These are phyloP conservation scores for Fonsecaea nubica DNA, from an alignment of 2,329 filamentous ascomycete genomes.

Conservation along the genomic window DNA sequence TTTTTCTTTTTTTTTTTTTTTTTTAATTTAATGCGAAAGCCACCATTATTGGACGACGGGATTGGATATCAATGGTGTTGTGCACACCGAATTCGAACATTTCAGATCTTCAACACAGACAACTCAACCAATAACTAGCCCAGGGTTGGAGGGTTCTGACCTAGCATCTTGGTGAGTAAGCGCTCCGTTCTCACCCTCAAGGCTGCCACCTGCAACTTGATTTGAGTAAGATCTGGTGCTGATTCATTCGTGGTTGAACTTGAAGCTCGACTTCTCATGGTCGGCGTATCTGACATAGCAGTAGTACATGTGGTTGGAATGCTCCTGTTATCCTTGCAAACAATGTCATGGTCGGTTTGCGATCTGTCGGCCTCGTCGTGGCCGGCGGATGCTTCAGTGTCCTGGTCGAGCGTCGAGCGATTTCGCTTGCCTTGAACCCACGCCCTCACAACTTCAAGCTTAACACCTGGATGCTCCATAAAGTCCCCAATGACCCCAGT, in stretches of 20 bases:
- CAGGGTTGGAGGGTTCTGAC: constrained; percentile 7
- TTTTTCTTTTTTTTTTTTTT: too few species aligned
- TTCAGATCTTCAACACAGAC: neutral
- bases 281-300: neutral
- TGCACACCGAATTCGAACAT: neutral
- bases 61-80: neutral
- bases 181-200: constrained; percentile 27
- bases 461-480: constrained; percentile 30
- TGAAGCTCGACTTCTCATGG: constrained; percentile 10
- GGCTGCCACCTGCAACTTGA: constrained; percentile 21
- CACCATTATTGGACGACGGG: too few species aligned
- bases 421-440: constrained; percentile 21
- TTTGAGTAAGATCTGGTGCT: constrained; percentile 14
- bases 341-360: constrained; percentile 13
- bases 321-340: constrained; percentile 1
- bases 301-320: neutral
- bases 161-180: constrained; percentile 23
- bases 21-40: too few species aligned
- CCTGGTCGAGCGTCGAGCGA: neutral
- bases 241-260: constrained; percentile 10
- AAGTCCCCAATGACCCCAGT: constrained; percentile 27
- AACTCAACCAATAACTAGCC: neutral
- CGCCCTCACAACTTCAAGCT: constrained; percentile 26
- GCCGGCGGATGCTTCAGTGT: neutral
- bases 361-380: neutral